These are phyloP conservation scores for Arachnomyces sp. DNA, from an alignment of 2,329 filamentous ascomycete species.

Conservation along the genomic window DNA sequence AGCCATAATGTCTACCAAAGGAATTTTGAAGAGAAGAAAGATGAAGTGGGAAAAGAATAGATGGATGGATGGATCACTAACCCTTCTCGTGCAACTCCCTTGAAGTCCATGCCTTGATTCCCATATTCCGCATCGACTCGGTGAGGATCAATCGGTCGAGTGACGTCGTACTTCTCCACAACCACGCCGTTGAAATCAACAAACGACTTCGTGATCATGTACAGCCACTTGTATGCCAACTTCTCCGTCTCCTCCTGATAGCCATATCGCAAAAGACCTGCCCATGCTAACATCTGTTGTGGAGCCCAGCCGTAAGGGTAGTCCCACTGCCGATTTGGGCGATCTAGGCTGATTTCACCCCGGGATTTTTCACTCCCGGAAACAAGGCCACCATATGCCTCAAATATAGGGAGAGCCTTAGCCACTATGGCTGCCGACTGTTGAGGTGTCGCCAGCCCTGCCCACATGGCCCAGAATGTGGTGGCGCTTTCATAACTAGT, in stretches of 20 bases:
- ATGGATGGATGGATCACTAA: slow-evolving; percentile 45
- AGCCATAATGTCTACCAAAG: slow-evolving; percentile 4
- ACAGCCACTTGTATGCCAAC: slow-evolving; percentile 91
- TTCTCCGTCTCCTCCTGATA: slow-evolving; percentile 85
- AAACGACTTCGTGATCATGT: slow-evolving; percentile 97
- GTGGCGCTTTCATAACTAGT: slow-evolving; percentile 84
- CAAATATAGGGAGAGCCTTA: slow-evolving; percentile 77
- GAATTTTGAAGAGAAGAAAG: background rate
- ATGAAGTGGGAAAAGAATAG: slow-evolving; percentile 1
- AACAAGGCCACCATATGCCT: slow-evolving; percentile 77
- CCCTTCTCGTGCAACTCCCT: slow-evolving; percentile 93
- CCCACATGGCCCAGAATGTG: slow-evolving; percentile 97
- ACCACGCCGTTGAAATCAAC: slow-evolving; percentile 98
- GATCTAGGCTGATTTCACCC: slow-evolving; percentile 66
- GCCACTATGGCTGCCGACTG: slow-evolving; percentile 80
- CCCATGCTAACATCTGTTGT: slow-evolving; percentile 97
- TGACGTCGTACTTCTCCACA: slow-evolving; percentile 98
- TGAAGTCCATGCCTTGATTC: slow-evolving; percentile 92
- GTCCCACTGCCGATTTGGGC: slow-evolving; percentile 96
- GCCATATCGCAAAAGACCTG: slow-evolving; percentile 81
- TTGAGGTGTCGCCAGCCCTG: slow-evolving; percentile 73
- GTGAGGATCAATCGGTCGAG: slow-evolving; percentile 79
- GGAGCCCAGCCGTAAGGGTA: slow-evolving; percentile 98
- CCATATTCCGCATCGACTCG: slow-evolving; percentile 95
- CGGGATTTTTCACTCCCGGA: slow-evolving; percentile 87